Evolutionary conservation across 1,284 basidiomycete genomes (phyloP).

Genomic region (Heterobasidion annosum): DNA sequence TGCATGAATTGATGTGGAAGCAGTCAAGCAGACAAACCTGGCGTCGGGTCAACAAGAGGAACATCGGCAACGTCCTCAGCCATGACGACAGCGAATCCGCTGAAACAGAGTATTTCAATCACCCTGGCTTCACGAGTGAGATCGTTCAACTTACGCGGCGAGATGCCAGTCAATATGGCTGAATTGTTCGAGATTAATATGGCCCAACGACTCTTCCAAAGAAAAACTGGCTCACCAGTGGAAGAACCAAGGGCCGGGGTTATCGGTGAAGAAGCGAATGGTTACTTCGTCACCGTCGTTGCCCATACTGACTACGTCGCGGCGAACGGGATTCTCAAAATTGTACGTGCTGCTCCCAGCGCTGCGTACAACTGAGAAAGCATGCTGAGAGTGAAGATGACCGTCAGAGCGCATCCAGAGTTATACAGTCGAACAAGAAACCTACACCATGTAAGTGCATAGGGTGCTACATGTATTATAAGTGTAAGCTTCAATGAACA

Average conservation of each 20-base stretch:
- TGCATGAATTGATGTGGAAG: not conserved
- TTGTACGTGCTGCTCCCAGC: slow-evolving; percentile 20
- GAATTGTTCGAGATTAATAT: too few species aligned
- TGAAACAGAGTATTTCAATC: not conserved
- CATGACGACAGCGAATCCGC: not conserved
- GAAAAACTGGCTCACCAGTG: not conserved
- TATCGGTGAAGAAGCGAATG: slow-evolving; percentile 28
- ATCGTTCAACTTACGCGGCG: not conserved
- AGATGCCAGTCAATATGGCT: slow-evolving; percentile 6
- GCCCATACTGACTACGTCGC: slow-evolving; percentile 20
- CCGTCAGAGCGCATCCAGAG: not conserved
- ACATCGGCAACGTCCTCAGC: not conserved
- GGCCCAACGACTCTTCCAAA: not conserved
- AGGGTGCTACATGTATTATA: slow-evolving; percentile 18
- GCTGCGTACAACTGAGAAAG: slow-evolving; percentile 19
- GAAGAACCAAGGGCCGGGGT: slow-evolving; percentile 33
- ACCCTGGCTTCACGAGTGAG: not conserved
- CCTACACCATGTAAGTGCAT: slow-evolving; percentile 26
- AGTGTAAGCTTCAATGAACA: not conserved
- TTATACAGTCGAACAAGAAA: not conserved
- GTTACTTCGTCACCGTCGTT: slow-evolving; percentile 15
- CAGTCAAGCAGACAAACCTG: not conserved
- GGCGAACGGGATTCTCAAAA: slow-evolving; percentile 26
- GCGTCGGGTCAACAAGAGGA: not conserved
- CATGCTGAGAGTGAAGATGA: slow-evolving; percentile 10